These are phyloP conservation scores for Aspergillus pseudoterreus DNA, from an alignment of 2,329 filamentous ascomycete genomes.

Conservation along the genomic window DNA sequence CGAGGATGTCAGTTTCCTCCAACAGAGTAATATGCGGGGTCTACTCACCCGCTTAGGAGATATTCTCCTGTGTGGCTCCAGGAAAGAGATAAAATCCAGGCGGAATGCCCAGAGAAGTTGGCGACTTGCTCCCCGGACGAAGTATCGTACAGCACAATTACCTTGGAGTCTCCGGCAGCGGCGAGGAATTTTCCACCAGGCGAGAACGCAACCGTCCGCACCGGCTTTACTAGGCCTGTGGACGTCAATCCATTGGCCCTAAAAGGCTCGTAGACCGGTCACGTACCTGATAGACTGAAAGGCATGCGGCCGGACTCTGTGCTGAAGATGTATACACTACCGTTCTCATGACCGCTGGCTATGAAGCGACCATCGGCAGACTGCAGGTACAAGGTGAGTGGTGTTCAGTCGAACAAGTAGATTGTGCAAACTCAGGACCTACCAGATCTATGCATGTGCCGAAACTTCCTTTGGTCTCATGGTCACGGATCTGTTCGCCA, in stretches of 20 bases:
- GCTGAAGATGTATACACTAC: conserved; percentile 89
- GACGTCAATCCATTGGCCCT: conserved; percentile 14
- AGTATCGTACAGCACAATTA: conserved; percentile 91
- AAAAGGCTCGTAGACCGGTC: background rate
- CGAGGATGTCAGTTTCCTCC: conserved; percentile 10
- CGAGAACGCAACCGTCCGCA: conserved; percentile 82
- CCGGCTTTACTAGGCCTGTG: conserved; percentile 76
- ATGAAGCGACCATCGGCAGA: conserved; percentile 76
- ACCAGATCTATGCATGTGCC: conserved; percentile 81
- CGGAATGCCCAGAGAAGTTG: conserved; percentile 72
- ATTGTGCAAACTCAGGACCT: conserved; percentile 19
- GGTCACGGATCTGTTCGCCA: conserved; percentile 67
- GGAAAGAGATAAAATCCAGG: conserved; percentile 87
- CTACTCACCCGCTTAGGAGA: conserved; percentile 69
- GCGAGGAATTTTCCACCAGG: conserved; percentile 80
- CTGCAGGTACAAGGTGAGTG: conserved; percentile 29
- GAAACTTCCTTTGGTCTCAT: conserved; percentile 91
- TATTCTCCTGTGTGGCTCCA: conserved; percentile 95
- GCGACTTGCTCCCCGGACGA: conserved; percentile 88
- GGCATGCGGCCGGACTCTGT: conserved; percentile 81
- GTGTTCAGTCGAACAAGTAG: background rate
- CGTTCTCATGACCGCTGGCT: conserved; percentile 89
- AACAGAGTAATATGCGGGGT: background rate
- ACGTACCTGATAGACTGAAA: conserved; percentile 75
- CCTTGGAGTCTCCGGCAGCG: conserved; percentile 80